phyloP scores from a whole-genome alignment of 2,329 filamentous ascomycete species.

The Arthrobotrys entomopaga region DNA sequence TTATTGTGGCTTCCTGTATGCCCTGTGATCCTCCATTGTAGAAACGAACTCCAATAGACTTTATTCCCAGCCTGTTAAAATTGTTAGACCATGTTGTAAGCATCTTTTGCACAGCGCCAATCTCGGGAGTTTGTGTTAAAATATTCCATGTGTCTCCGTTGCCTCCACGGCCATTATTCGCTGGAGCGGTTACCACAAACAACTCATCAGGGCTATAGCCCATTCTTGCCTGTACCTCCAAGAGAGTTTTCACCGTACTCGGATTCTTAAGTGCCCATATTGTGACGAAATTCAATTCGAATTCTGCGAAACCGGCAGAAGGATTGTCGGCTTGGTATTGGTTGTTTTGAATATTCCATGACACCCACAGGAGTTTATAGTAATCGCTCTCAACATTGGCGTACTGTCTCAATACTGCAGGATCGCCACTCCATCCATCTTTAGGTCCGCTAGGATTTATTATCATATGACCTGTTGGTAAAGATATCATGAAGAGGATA shows the following conservation, averaged over 20 bases:
- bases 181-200: not conserved
- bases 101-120: conserved; percentile 12
- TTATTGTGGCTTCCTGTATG: too few species aligned
- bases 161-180: not conserved
- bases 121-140: conserved; percentile 25
- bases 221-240: too few species aligned
- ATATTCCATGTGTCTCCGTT: conserved; percentile 12
- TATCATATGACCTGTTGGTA: conserved; percentile 2
- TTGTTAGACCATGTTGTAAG: not conserved
- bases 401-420: not conserved
- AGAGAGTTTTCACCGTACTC: too few species aligned
- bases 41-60: not conserved
- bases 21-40: not conserved
- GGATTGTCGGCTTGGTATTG: too few species aligned
- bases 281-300: too few species aligned
- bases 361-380: not conserved
- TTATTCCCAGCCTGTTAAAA: not conserved
- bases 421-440: not conserved
- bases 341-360: not conserved
- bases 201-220: not conserved
- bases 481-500: not conserved
- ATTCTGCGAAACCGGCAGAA: too few species aligned
- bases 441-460: not conserved
- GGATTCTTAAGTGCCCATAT: too few species aligned
- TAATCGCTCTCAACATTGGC: not conserved